Conservation (phyloP, 441 rosid species). For the Caryocar brasiliense region DNA sequence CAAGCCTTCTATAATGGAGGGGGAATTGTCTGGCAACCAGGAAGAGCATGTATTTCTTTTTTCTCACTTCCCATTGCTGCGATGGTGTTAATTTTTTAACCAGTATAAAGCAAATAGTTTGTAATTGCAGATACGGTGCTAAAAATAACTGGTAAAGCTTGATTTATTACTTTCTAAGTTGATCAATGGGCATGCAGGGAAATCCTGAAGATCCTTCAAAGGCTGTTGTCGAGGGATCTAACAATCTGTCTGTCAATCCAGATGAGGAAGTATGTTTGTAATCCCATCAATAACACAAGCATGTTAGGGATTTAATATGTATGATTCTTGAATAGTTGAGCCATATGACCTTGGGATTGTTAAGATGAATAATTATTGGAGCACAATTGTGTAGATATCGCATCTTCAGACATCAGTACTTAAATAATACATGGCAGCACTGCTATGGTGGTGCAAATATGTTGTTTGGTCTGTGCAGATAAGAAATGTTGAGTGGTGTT, state of each 20-base stretch:
- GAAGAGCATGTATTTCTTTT: constrained; percentile 31
- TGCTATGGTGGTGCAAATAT: too few species aligned
- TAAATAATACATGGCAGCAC: too few species aligned
- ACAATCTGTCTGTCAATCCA: constrained; percentile 31
- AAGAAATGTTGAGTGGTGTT: too few species aligned
- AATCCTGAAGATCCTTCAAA: constrained; percentile 28
- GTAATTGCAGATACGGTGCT: too few species aligned
- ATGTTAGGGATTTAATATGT: constrained; percentile 3
- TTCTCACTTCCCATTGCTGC: constrained; percentile 4
- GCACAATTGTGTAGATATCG: background rate
- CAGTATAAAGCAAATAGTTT: too few species aligned
- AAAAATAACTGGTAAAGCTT: background rate
- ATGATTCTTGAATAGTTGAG: background rate
- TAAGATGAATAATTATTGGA: background rate
- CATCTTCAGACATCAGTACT: too few species aligned
- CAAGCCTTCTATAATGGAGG: constrained; percentile 44
- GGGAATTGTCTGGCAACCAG: constrained; percentile 29
- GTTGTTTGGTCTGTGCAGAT: too few species aligned
- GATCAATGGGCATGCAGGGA: constrained; percentile 31
- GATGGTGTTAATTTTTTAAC: constrained; percentile 1
- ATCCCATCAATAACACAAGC: constrained; percentile 4
- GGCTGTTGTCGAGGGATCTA: constrained; percentile 23
- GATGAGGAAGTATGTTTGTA: constrained; percentile 33
- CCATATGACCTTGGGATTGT: background rate
- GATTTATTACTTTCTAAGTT: constrained; percentile 10